Percentiles rank a stretch among this genome's conserved stretches.
Conservation (phyloP, 768 basidiomycete genomes). For the Leccinum subgranulosum region DNA sequence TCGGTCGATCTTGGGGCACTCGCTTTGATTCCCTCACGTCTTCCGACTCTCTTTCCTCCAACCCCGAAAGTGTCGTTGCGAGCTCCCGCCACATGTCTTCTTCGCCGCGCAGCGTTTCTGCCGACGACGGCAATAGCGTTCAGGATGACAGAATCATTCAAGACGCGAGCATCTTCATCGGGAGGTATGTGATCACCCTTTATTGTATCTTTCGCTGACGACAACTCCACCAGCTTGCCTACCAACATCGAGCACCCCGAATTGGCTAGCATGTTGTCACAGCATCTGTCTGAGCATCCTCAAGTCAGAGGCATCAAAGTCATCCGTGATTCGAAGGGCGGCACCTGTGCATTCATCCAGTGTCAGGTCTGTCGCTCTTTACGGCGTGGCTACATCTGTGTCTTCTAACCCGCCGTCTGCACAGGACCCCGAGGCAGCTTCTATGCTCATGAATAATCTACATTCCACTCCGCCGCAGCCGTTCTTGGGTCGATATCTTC, state of each 20-base stretch:
- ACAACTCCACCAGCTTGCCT: constrained; percentile 52
- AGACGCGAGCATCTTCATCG: constrained; percentile 81
- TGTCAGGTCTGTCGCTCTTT: constrained; percentile 56
- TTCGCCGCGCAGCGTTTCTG: constrained; percentile 13
- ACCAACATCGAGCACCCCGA: constrained; percentile 63
- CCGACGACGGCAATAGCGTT: constrained; percentile 30
- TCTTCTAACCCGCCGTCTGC: not conserved
- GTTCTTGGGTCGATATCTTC: constrained; percentile 70
- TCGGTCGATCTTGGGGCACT: constrained; percentile 61
- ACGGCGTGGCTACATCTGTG: not conserved
- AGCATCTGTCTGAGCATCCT: constrained; percentile 64
- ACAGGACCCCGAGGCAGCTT: constrained; percentile 58
- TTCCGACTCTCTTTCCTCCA: constrained; percentile 44
- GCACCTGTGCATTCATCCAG: constrained; percentile 83
- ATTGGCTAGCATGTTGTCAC: constrained; percentile 54
- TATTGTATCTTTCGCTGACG: constrained; percentile 4
- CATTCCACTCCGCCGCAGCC: constrained; percentile 53
- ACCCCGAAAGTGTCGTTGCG: constrained; percentile 20
- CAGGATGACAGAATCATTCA: constrained; percentile 54
- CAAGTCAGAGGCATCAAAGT: constrained; percentile 68
- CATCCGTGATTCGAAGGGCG: constrained; percentile 71
- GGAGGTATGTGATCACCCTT: constrained; percentile 51
- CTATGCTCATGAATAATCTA: constrained; percentile 56
- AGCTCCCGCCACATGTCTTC: constrained; percentile 9
- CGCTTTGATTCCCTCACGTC: constrained; percentile 65